Percentiles rank a stretch among this genome's conserved stretches.
phyloP scores from a whole-genome alignment of 2,329 filamentous ascomycete species.

The Diaporthe sp. region DNA sequence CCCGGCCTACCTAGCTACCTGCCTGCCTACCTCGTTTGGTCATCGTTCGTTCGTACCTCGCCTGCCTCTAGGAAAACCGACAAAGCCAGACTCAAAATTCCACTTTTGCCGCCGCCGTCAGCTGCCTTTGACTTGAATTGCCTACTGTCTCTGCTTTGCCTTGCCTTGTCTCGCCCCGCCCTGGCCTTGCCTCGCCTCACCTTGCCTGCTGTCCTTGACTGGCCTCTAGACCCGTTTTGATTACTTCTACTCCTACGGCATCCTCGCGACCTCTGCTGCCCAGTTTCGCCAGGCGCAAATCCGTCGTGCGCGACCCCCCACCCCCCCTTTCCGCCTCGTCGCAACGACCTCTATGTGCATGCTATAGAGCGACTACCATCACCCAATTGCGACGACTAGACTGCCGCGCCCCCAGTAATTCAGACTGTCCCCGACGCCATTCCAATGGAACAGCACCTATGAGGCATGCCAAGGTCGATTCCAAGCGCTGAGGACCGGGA shows the following conservation, averaged over 20 bases:
- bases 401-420: neutral
- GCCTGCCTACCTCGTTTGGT: neutral
- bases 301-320: neutral
- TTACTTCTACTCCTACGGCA: neutral
- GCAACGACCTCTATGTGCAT: conserved; percentile 12
- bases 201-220: conserved; percentile 9
- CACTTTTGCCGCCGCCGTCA: conserved; percentile 10
- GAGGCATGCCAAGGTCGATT: conserved; percentile 36
- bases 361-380: conserved; percentile 12
- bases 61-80: conserved; percentile 4
- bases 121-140: conserved; percentile 7
- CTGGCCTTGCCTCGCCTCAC: conserved; percentile 12
- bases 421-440: neutral
- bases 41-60: conserved; percentile 16
- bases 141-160: neutral
- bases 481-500: conserved; percentile 32
- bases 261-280: conserved; percentile 14
- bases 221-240: neutral
- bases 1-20: neutral
- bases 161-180: conserved; percentile 2
- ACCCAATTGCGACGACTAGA: neutral
- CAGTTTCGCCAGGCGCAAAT: conserved; percentile 27
- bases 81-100: conserved; percentile 17
- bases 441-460: conserved; percentile 32
- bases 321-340: neutral